A percentile compares a stretch with the other conserved stretches of the same genome.
Conservation (phyloP, 371 early-diverging fungal genomes). For the Apophysomyces ossiformis region DNA sequence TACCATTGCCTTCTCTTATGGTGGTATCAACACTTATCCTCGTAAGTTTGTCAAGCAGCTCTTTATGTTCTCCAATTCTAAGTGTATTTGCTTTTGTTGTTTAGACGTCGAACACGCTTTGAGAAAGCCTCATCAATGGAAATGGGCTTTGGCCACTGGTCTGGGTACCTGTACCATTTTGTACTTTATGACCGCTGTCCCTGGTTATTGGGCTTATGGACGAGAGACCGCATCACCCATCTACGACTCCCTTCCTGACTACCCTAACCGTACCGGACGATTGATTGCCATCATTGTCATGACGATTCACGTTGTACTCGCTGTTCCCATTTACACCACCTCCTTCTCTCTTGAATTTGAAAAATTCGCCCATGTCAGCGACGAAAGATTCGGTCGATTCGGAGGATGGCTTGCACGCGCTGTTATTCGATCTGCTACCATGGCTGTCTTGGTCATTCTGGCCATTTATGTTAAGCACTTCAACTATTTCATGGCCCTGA, state of each 20-base stretch:
- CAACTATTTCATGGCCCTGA: slow-evolving; percentile 67
- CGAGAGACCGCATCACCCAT: slow-evolving; percentile 71
- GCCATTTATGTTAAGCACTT: slow-evolving; percentile 63
- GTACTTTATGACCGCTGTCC: slow-evolving; percentile 73
- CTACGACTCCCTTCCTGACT: slow-evolving; percentile 64
- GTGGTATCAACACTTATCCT: slow-evolving; percentile 46
- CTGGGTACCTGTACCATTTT: slow-evolving; percentile 68
- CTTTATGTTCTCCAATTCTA: neutral
- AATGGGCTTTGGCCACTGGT: slow-evolving; percentile 65
- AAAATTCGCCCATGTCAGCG: slow-evolving; percentile 36
- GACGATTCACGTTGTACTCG: slow-evolving; percentile 81
- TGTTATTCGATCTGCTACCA: slow-evolving; percentile 47
- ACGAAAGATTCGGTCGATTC: slow-evolving; percentile 28
- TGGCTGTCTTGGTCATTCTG: slow-evolving; percentile 45
- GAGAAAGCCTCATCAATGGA: slow-evolving; percentile 75
- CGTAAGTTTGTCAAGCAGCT: slow-evolving; percentile 30
- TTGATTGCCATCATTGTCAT: slow-evolving; percentile 72
- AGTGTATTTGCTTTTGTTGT: neutral
- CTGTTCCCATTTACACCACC: slow-evolving; percentile 80
- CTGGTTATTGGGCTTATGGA: slow-evolving; percentile 84
- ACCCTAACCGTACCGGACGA: slow-evolving; percentile 59
- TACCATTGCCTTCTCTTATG: slow-evolving; percentile 60
- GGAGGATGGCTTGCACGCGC: slow-evolving; percentile 51
- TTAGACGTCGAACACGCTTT: slow-evolving; percentile 75
- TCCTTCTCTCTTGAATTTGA: slow-evolving; percentile 78